Base-by-base conservation (phyloP, 805 yeast genomes). In the Sugiyamaella mastotermitis region DNA sequence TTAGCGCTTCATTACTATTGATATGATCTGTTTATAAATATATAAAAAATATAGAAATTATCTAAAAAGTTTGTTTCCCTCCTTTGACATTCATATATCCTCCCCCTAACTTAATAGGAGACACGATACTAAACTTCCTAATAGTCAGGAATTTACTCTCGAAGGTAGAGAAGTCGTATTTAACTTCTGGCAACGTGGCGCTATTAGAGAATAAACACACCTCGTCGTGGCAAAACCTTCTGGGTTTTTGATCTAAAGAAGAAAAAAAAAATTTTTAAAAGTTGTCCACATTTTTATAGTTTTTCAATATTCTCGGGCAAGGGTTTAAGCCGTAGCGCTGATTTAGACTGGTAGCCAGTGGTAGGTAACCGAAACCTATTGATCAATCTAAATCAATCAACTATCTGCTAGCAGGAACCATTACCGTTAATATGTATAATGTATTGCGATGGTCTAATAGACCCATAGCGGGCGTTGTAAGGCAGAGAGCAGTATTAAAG, bases 201-300 rank as follows among this genome's bases (percentile, higher is more conserved):
- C 57, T 53, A 50, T 46, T 41, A 39, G 40, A 37, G 41, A 32
- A 37, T 40, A 41, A 47, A 52, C 48, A 47, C 46, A 34, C 33
- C 31, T 38, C 58, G 61, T 56, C 63, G 63, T 58, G 63, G 63
- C 63, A 58, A 36, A 19, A 42, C 53, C 54, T 57, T 57, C 55
- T 55, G 39, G 45, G 52, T 56, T 57, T 58, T 58, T 58, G 61
- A 57, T 57, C 61, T 45, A 37, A 42, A 47, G 55, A 57, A 43
- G 10, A 27, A 27, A 27, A 41, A 42, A 44, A 43, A 30, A 37
- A 44, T 25, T 10, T 33, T 24, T 37, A 33, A 25, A 37, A 16
- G 18, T 10, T 18, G 18, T 11, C 27, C 29, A n/a, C 5, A 17
- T 16, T 38, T 38, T 29, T 38, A 37, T 30, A 40, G 23, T 35